Evolutionary conservation across 1,139 yeast species (phyloP), one percentile per base, ranked within the genome.

Genomic region (Suhomyces panamericanus): DNA sequence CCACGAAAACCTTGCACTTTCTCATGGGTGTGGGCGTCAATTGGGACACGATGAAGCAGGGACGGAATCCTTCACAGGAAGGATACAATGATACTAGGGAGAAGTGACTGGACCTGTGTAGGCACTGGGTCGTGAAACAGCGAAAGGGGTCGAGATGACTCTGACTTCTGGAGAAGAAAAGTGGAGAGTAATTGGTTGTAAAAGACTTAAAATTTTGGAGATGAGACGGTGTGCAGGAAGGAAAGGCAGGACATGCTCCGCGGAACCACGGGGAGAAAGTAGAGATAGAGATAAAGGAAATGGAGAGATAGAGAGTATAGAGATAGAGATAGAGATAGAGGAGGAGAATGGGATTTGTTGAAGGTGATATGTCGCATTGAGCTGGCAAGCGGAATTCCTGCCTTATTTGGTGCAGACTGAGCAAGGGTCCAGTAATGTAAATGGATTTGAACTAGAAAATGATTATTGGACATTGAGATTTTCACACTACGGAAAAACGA

Each of bases 1-100:
- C 99, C 47, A 93, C 96, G 66, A 93, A 93, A 42, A 93, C 90
- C 67, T 93, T 93, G 63, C 96, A 89, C 82, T 90, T 90, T 69
- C 98, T 87, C 99, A 93, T 93, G 33, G 36, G 14, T 20, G 27
- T 35, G 34, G 41, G 44, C 32, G 44, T 32, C 6, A 40, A 44
- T 22, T 32, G 38, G 33, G 38, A 35, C 50, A 48, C 42, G 32
- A 30, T 44, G 48, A 20, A 29, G n/a, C n/a, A n/a, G n/a, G n/a
- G n/a, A n/a, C n/a, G n/a, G n/a, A n/a, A n/a, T n/a, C n/a, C n/a
- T n/a, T n/a, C n/a, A n/a, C n/a, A n/a, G n/a, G n/a, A 20, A 32
- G 35, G 27, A 20, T 15, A 32, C 35, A 15, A 7, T 10, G 24
- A 14, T 27, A 3, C 13, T 32, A 20, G 24, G 6, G 8, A 20